Conservation (phyloP, 495 filamentous ascomycete species). For the Pseudevernia furfuracea region DNA sequence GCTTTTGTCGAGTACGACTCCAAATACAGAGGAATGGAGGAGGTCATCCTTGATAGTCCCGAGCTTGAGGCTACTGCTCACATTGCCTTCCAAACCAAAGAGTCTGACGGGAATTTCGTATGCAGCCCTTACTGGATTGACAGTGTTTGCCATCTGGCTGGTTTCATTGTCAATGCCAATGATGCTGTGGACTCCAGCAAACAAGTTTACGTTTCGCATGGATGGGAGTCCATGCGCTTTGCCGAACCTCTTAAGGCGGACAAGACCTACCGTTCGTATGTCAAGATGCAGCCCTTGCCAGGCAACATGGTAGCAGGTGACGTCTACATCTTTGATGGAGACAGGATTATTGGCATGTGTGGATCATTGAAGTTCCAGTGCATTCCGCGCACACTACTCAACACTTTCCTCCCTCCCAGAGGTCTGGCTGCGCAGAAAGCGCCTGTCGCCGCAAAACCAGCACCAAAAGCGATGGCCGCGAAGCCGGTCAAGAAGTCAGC, state of each 20-base stretch:
- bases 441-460: conserved; percentile 28
- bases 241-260: conserved; percentile 52
- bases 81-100: conserved; percentile 56
- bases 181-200: conserved; percentile 63
- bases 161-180: conserved; percentile 74
- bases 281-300: conserved; percentile 50
- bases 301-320: conserved; percentile 51
- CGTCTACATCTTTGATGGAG: conserved; percentile 58
- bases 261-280: conserved; percentile 65
- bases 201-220: conserved; percentile 68
- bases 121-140: conserved; percentile 70
- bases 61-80: conserved; percentile 63
- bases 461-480: conserved; percentile 25
- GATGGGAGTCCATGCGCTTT: conserved; percentile 69
- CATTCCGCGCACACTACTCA: conserved; percentile 58
- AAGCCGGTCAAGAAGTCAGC: conserved; percentile 29
- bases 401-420: conserved; percentile 55
- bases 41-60: conserved; percentile 66
- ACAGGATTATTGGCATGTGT: conserved; percentile 47
- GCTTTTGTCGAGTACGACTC: conserved; percentile 61
- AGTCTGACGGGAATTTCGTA: conserved; percentile 55
- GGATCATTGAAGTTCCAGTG: conserved; percentile 52
- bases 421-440: conserved; percentile 35
- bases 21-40: conserved; percentile 63
- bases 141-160: conserved; percentile 51